A percentile compares a stretch with the other conserved stretches of the same genome.
phyloP scores from a whole-genome alignment of 1,284 basidiomycete species.

The Wallemia hederae region DNA sequence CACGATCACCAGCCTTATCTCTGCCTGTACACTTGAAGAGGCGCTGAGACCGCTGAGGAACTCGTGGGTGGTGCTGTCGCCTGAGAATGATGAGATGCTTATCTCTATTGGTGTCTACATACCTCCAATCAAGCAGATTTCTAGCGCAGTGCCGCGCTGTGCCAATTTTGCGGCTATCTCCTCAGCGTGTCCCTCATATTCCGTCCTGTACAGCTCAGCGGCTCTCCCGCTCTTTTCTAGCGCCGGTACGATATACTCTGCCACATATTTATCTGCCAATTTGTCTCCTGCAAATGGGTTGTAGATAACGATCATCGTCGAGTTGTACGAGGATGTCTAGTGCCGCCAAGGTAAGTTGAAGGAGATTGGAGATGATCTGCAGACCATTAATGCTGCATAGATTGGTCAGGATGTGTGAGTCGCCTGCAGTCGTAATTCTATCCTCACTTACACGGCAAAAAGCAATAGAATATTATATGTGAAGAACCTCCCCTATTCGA shows the following conservation, averaged over 20 bases:
- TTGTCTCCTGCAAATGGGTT: background rate
- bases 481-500: slow-evolving; percentile 80
- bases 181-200: background rate
- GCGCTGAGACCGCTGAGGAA: background rate
- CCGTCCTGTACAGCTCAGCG: background rate
- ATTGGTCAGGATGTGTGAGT: background rate
- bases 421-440: too few relatives aligned
- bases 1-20: background rate
- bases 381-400: background rate
- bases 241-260: background rate
- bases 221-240: background rate
- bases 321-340: background rate
- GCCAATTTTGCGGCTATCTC: background rate
- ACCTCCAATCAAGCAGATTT: background rate
- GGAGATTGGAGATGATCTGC: background rate
- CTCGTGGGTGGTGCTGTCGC: background rate
- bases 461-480: slow-evolving; percentile 50
- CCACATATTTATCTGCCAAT: background rate
- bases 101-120: too few relatives aligned
- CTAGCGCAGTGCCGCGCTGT: background rate
- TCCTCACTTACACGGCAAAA: background rate
- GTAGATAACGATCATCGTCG: background rate
- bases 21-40: too few relatives aligned
- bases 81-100: too few relatives aligned
- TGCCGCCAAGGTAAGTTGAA: background rate